Conservation (phyloP, 306 rosid genomes). For the Corylus avellana region DNA sequence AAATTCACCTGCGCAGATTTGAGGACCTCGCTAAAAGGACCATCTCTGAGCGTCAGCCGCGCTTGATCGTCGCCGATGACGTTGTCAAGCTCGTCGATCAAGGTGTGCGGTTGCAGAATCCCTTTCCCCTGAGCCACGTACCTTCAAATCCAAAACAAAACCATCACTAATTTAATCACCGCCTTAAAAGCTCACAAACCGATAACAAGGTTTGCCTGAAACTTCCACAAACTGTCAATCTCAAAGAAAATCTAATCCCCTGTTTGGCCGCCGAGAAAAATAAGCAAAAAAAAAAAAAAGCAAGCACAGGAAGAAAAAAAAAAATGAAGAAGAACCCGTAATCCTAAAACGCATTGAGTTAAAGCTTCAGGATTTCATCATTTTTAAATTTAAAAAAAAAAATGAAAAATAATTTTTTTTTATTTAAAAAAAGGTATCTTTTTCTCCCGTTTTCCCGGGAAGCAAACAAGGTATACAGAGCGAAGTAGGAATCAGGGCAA, state of each 20-base stretch:
- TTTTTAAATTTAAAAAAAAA: neutral
- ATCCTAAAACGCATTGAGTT: neutral
- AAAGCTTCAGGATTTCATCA: neutral
- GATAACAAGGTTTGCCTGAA: neutral
- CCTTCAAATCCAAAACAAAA: constrained; percentile 37
- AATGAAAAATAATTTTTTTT: neutral
- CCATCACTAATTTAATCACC: constrained; percentile 1
- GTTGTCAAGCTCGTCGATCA: constrained; percentile 76
- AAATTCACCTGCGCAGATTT: constrained; percentile 46
- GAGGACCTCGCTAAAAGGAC: constrained; percentile 45
- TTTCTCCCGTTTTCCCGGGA: constrained; percentile 1
- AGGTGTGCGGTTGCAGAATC: constrained; percentile 80
- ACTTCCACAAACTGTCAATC: neutral
- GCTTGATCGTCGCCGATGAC: constrained; percentile 42
- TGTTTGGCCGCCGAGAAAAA: neutral
- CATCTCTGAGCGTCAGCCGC: constrained; percentile 32
- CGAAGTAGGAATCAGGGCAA: neutral
- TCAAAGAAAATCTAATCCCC: neutral
- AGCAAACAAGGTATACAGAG: neutral
- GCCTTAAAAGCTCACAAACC: neutral
- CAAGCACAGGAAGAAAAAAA: neutral
- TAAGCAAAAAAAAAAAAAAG: neutral
- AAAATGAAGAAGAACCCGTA: neutral
- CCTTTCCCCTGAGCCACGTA: constrained; percentile 87
- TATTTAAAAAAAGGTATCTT: too few relatives aligned